Conservation (phyloP, 192 early-diverging fungal genomes). For the Backusella australiensis region DNA sequence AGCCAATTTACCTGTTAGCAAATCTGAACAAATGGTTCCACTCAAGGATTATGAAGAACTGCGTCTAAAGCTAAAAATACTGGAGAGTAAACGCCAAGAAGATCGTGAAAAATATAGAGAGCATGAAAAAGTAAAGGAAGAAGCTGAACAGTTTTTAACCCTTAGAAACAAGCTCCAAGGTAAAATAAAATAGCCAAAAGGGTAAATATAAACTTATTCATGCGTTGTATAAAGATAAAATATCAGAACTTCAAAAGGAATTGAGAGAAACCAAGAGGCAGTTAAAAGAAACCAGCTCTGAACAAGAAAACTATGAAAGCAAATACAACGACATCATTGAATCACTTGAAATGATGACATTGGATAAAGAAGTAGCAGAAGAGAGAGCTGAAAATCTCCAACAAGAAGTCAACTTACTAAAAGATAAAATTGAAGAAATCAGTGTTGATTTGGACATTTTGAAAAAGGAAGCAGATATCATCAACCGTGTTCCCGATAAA, state of each 20-base stretch:
- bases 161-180: slow-evolving; percentile 66
- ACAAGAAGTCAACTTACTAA: slow-evolving; percentile 66
- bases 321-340: slow-evolving; percentile 75
- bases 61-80: slow-evolving; percentile 67
- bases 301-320: slow-evolving; percentile 64
- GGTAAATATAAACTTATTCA: neutral
- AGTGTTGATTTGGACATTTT: slow-evolving; percentile 65
- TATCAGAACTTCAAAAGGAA: slow-evolving; percentile 73
- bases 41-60: slow-evolving; percentile 80
- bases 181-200: neutral
- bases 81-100: slow-evolving; percentile 81
- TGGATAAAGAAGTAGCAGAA: slow-evolving; percentile 93
- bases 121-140: slow-evolving; percentile 65
- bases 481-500: slow-evolving; percentile 26
- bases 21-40: slow-evolving; percentile 45
- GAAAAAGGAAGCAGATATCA: slow-evolving; percentile 54
- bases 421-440: slow-evolving; percentile 81
- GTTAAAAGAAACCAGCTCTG: slow-evolving; percentile 52
- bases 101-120: slow-evolving; percentile 75
- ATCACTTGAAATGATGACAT: slow-evolving; percentile 77
- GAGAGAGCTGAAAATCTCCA: slow-evolving; percentile 76
- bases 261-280: slow-evolving; percentile 58
- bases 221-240: slow-evolving; percentile 45
- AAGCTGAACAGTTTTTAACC: slow-evolving; percentile 68
- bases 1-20: slow-evolving; percentile 19